phyloP scores from a whole-genome alignment of 345 rosid genomes.

The Syzygium aromaticum region DNA sequence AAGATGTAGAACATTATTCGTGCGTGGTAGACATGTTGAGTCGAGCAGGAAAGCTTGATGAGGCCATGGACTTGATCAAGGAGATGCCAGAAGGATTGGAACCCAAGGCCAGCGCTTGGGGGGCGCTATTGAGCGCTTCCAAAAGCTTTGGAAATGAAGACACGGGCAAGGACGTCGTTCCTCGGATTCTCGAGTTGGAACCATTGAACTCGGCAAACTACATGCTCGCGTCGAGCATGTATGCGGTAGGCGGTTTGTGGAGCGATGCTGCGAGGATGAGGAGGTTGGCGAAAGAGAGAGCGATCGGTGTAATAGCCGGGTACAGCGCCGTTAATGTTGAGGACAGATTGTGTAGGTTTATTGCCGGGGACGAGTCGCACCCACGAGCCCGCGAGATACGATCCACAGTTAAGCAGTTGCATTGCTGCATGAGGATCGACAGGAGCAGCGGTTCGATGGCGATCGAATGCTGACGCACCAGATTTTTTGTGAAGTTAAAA shows the following conservation, averaged over 20 bases:
- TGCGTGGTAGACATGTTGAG: slow-evolving; percentile 63
- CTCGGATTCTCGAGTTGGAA: slow-evolving; percentile 43
- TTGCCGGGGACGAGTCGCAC: slow-evolving; percentile 42
- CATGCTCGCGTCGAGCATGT: slow-evolving; percentile 45
- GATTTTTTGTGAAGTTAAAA: background rate
- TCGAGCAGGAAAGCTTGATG: slow-evolving; percentile 52
- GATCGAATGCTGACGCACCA: background rate
- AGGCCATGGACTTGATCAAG: slow-evolving; percentile 37
- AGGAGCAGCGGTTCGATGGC: background rate
- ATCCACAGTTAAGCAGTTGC: slow-evolving; percentile 19
- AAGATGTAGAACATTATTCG: slow-evolving; percentile 49
- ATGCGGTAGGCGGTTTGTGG: slow-evolving; percentile 50
- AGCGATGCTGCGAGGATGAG: slow-evolving; percentile 37
- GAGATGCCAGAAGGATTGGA: slow-evolving; percentile 31
- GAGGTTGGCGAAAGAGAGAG: slow-evolving; percentile 41
- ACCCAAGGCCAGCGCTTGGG: slow-evolving; percentile 53
- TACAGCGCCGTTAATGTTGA: slow-evolving; percentile 48
- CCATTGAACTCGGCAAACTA: slow-evolving; percentile 51
- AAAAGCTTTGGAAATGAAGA: slow-evolving; percentile 29
- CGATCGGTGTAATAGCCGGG: slow-evolving; percentile 34
- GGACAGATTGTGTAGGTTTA: slow-evolving; percentile 18
- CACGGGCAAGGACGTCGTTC: slow-evolving; percentile 22
- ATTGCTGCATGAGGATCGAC: slow-evolving; percentile 18
- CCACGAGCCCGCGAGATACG: slow-evolving; percentile 11
- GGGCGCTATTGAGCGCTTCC: slow-evolving; percentile 53